Conservation (phyloP, 2,329 filamentous ascomycete genomes). For the Lomentospora prolificans region DNA sequence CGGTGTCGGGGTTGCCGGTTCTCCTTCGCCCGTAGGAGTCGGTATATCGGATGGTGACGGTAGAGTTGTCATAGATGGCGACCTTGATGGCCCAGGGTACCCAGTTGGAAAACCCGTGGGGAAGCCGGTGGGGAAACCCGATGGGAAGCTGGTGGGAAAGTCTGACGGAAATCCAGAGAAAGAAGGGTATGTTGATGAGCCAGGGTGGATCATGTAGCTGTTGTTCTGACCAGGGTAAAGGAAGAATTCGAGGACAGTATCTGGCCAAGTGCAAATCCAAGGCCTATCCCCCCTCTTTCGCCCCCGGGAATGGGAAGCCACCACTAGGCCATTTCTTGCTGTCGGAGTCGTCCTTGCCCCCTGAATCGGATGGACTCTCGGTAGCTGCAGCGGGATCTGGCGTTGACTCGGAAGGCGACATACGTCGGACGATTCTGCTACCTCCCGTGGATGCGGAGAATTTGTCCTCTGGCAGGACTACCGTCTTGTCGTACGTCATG, state of each 20-base stretch:
- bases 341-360: slow-evolving; percentile 20
- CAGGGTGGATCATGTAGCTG: slow-evolving; percentile 18
- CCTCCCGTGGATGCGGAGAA: slow-evolving; percentile 18
- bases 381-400: neutral
- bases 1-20: slow-evolving; percentile 10
- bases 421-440: neutral
- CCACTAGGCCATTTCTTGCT: slow-evolving; percentile 22
- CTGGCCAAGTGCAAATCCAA: slow-evolving; percentile 51
- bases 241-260: slow-evolving; percentile 44
- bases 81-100: neutral
- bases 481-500: slow-evolving; percentile 44
- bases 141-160: slow-evolving; percentile 9
- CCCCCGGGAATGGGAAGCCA: slow-evolving; percentile 13
- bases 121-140: slow-evolving; percentile 7
- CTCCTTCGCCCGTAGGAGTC: neutral
- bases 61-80: neutral
- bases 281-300: slow-evolving; percentile 38
- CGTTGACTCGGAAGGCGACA: neutral
- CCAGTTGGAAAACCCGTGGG: neutral
- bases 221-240: slow-evolving; percentile 45
- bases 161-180: slow-evolving; percentile 3
- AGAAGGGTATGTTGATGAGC: slow-evolving; percentile 5
- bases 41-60: neutral
- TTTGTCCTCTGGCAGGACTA: slow-evolving; percentile 37
- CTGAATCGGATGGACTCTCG: neutral